These are phyloP conservation scores for Aspergillus sp. DNA, from an alignment of 2,329 filamentous ascomycete genomes.

Conservation along the genomic window DNA sequence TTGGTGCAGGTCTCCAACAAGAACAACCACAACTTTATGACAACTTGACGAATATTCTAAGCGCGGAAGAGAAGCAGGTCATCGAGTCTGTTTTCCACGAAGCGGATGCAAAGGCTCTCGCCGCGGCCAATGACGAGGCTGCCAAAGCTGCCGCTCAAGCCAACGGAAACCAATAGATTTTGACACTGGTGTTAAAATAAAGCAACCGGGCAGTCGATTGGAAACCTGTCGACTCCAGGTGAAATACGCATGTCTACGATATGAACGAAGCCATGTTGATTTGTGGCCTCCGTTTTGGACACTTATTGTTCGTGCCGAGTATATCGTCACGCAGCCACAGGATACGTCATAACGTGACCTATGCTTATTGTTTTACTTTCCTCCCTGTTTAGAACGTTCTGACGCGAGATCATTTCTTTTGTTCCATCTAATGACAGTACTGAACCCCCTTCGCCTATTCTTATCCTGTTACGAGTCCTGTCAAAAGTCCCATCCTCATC, in stretches of 20 bases:
- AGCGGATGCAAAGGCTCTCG: constrained; percentile 62
- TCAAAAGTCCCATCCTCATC: constrained; percentile 19
- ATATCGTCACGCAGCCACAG: constrained; percentile 22
- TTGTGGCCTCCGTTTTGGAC: constrained; percentile 20
- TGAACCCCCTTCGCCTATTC: constrained; percentile 14
- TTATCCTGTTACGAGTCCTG: constrained; percentile 12
- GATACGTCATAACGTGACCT: constrained; percentile 33
- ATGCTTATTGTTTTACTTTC: constrained; percentile 29
- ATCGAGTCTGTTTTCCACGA: constrained; percentile 78
- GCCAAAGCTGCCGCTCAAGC: constrained; percentile 40
- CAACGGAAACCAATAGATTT: constrained; percentile 40
- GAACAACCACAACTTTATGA: constrained; percentile 89
- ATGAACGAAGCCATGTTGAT: constrained; percentile 25
- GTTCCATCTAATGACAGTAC: constrained; percentile 27
- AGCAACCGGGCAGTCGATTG: constrained; percentile 25
- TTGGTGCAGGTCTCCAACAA: constrained; percentile 74
- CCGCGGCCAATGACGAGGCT: constrained; percentile 44
- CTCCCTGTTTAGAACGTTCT: constrained; percentile 22
- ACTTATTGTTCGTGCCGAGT: constrained; percentile 16
- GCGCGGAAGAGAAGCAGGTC: constrained; percentile 77
- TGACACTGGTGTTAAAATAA: constrained; percentile 10
- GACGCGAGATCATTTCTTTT: constrained; percentile 14
- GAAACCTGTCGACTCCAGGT: constrained; percentile 24
- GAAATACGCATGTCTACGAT: constrained; percentile 20
- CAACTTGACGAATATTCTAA: constrained; percentile 76